These are phyloP conservation scores for Solanum gracilifrons DNA, from an alignment of 257 asterid genomes.

Conservation along the genomic window DNA sequence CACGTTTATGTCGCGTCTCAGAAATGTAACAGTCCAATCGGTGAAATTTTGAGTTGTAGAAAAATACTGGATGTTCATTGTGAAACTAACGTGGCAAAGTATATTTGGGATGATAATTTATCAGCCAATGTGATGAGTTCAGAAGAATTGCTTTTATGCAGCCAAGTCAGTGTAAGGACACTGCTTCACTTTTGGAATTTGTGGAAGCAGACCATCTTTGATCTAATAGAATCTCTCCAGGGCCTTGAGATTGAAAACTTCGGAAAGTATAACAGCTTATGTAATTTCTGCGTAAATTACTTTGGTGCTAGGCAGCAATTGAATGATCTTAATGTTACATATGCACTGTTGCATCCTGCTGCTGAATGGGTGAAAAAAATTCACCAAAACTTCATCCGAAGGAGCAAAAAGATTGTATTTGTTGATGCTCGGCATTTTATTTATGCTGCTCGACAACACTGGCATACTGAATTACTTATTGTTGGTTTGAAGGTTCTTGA, in stretches of 20 bases:
- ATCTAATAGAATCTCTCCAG: constrained; percentile 21
- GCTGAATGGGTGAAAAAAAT: constrained; percentile 37
- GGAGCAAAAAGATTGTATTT: constrained; percentile 1
- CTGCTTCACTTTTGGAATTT: constrained; percentile 34
- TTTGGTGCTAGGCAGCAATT: constrained; percentile 37
- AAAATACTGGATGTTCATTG: constrained; percentile 38
- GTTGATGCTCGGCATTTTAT: constrained; percentile 30
- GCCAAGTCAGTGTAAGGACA: constrained; percentile 23
- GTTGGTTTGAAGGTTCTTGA: constrained; percentile 35
- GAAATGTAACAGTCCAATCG: background rate
- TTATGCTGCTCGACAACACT: constrained; percentile 28
- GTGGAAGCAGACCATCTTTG: constrained; percentile 15
- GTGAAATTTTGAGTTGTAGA: constrained; percentile 25
- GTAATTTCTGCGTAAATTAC: constrained; percentile 27
- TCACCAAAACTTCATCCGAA: constrained; percentile 8
- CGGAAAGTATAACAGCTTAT: background rate
- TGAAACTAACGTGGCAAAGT: constrained; percentile 7
- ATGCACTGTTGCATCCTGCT: constrained; percentile 31
- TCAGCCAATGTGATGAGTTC: constrained; percentile 5
- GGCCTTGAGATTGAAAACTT: constrained; percentile 8
- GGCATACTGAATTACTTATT: constrained; percentile 22
- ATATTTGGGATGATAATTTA: constrained; percentile 19
- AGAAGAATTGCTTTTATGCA: constrained; percentile 11
- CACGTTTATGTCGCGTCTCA: constrained; percentile 9
- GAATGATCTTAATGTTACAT: background rate